Base-by-base conservation (phyloP, 768 basidiomycete species). In the Suillus ampliporus region DNA sequence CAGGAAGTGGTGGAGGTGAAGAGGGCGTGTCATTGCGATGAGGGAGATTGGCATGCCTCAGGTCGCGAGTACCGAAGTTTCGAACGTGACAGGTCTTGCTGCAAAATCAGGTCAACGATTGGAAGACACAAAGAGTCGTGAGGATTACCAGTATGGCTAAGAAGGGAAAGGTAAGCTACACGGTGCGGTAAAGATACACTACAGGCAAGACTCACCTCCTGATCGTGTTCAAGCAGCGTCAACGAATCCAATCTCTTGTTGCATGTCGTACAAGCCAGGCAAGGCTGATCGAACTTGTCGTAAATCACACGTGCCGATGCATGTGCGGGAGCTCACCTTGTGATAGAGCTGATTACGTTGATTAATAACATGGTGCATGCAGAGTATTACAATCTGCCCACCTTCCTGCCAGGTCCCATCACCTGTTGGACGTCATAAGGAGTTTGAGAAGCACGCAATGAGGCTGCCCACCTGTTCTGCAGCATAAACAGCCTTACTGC, bases 321-420 rank as follows among this genome's bases (percentile, higher is more conserved):
- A 23, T 11, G 51, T 44, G 26, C 28, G 26, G 50, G 31, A 40
- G 58, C 72, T 46, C 68, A 86, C 92, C 82, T 91, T 93, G 77
- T 93, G 91, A 70, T 92, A 95, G 46, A 92, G 80, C 91, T 92
- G 67, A 31, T 31, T 41, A 61, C 59, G n/a, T 37, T 38, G 15
- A 46, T 61, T 19, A 56, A 56, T 56, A 56, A 56, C 14, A 4
- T 56, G 19, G 38, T 56, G 23, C 10, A 56, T 56, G 23, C 38
- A 40, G 34, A 54, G 17, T 26, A 26, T 23, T 40, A 56, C 37
- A 61, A 63, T 62, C 62, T 34, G 66, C 84, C 69, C 71, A 93
- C 94, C 86, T 90, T 94, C 72, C 94, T 85, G 26, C 91, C 94
- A 58, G 94, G 94, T 21, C 94, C 94, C 81, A 95, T 87, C 35